Percentiles rank a stretch among this genome's conserved stretches.
phyloP scores from a whole-genome alignment of 768 basidiomycete species.

The Dentipellis sp. region DNA sequence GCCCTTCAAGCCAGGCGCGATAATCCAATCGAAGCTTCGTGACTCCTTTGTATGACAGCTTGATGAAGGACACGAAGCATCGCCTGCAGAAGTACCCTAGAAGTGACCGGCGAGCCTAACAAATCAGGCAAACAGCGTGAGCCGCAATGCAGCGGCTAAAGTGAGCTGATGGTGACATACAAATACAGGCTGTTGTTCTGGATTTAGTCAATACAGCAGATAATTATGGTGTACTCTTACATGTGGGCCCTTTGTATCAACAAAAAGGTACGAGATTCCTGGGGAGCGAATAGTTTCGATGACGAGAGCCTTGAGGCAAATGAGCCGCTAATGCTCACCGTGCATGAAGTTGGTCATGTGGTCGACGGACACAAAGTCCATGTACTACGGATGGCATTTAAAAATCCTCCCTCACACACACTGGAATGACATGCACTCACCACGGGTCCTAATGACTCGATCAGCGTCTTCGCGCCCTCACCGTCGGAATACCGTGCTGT shows the following conservation, averaged over 20 bases:
- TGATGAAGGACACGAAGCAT: constrained; percentile 64
- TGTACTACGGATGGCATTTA: constrained; percentile 26
- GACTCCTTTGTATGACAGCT: constrained; percentile 69
- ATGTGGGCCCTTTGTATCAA: constrained; percentile 13
- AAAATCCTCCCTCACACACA: neutral
- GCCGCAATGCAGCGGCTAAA: neutral
- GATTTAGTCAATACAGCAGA: neutral
- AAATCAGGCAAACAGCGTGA: neutral
- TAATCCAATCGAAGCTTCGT: constrained; percentile 60
- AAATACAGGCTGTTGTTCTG: neutral
- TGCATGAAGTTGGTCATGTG: constrained; percentile 55
- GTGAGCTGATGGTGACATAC: constrained; percentile 2
- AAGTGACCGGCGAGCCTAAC: constrained; percentile 61
- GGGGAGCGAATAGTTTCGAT: neutral
- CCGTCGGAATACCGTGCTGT: constrained; percentile 4
- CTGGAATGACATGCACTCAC: neutral
- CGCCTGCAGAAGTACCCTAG: constrained; percentile 79
- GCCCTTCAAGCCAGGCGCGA: constrained; percentile 48
- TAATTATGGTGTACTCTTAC: neutral
- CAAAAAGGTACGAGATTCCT: constrained; percentile 14
- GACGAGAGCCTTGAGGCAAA: neutral
- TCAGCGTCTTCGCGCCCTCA: constrained; percentile 8
- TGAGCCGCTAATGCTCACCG: constrained; percentile 1
- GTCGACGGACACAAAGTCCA: constrained; percentile 43
- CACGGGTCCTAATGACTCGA: constrained; percentile 11